Percentiles rank a stretch among this genome's conserved stretches.
Evolutionary conservation across 2,329 filamentous ascomycete genomes (phyloP).

Genomic region (Neonectria hederae): DNA sequence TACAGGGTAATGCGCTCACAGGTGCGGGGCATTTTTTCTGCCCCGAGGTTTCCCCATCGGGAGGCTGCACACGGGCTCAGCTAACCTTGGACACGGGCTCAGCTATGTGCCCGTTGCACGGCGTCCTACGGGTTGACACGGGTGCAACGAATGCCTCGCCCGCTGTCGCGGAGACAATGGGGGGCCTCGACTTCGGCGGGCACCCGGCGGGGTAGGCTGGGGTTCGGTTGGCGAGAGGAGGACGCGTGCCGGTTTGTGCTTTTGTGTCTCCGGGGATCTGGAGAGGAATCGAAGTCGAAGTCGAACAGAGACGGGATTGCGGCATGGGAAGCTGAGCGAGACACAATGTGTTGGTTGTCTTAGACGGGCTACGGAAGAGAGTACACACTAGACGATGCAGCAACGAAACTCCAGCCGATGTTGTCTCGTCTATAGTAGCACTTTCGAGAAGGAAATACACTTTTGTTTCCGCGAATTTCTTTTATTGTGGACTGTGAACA

Average conservation of each 20-base stretch:
- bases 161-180: neutral
- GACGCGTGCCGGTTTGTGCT: neutral
- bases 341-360: neutral
- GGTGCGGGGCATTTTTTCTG: too few species aligned
- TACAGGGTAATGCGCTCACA: too few species aligned
- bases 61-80: too few species aligned
- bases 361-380: neutral
- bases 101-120: too few species aligned
- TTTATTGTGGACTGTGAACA: neutral
- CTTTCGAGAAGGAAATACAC: neutral
- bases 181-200: slow-evolving; percentile 16
- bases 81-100: too few species aligned
- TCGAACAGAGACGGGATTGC: neutral
- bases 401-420: neutral
- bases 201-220: slow-evolving; percentile 15
- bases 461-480: neutral
- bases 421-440: neutral
- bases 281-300: neutral
- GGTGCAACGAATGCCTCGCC: slow-evolving; percentile 1
- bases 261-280: neutral
- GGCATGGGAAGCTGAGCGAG: neutral
- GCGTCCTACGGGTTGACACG: slow-evolving; percentile 1
- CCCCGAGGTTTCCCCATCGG: too few species aligned
- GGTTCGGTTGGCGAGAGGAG: neutral
- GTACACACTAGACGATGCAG: neutral